phyloP scores from a whole-genome alignment of 2,329 filamentous ascomycete genomes.

The Ciborinia camelliae region DNA sequence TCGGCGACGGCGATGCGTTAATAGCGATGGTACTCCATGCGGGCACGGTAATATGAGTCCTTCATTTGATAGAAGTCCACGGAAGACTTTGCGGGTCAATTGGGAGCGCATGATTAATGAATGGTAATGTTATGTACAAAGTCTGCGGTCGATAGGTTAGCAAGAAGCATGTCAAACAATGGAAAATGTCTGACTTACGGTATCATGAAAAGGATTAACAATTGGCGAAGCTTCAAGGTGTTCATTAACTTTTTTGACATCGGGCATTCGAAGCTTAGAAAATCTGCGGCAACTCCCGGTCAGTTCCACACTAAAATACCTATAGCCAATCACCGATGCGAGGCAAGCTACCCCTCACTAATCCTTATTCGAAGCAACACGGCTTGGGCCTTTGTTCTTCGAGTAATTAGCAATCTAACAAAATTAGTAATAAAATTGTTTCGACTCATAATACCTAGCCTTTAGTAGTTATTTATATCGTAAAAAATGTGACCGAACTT shows the following conservation, averaged over 20 bases:
- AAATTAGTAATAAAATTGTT: too few species aligned
- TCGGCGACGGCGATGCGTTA: conserved; percentile 34
- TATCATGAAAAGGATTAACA: background rate
- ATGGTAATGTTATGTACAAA: conserved; percentile 23
- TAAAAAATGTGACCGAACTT: too few species aligned
- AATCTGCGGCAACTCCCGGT: conserved; percentile 21
- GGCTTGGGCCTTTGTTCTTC: background rate
- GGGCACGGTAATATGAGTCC: conserved; percentile 38
- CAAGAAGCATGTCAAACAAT: background rate
- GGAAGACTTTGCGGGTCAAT: conserved; percentile 57
- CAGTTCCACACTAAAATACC: background rate
- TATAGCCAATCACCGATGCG: background rate
- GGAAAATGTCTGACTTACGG: background rate
- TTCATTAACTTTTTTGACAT: conserved; percentile 10
- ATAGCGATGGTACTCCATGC: conserved; percentile 23
- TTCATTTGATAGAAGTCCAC: conserved; percentile 52
- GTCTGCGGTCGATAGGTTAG: background rate
- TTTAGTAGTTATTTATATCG: too few species aligned
- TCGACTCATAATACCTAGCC: too few species aligned
- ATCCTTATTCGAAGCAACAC: background rate
- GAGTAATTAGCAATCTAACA: too few species aligned
- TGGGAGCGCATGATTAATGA: conserved; percentile 52
- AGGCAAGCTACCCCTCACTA: conserved; percentile 11
- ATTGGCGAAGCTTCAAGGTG: conserved; percentile 11
- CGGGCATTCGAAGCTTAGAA: background rate